phyloP scores from a whole-genome alignment of 495 filamentous ascomycete species.

The Symbiotaphrina buchneri region DNA sequence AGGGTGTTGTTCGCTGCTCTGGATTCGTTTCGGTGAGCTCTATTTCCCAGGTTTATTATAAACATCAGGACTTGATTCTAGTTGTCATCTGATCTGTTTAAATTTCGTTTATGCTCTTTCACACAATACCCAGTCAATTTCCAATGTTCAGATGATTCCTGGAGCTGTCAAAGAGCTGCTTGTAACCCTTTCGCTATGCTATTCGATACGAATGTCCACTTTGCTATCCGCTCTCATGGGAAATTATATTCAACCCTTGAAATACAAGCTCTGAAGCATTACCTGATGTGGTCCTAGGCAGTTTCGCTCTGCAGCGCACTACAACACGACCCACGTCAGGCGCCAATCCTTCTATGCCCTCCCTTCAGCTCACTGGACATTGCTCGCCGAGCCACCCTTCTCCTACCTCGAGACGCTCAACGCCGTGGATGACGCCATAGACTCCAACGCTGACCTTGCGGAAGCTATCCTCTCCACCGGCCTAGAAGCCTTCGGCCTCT shows the following conservation, averaged over 20 bases:
- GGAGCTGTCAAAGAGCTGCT: no score
- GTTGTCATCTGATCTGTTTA: conserved; percentile 3
- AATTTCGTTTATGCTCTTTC: no score
- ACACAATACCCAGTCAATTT: no score
- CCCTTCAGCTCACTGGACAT: conserved; percentile 57
- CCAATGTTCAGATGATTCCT: no score
- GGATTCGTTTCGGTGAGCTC: conserved; percentile 67
- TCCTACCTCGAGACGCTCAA: conserved; percentile 55
- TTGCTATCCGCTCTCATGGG: no score
- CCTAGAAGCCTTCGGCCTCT: conserved; percentile 37
- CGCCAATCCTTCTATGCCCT: conserved; percentile 81
- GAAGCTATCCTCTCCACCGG: conserved; percentile 47
- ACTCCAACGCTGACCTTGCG: conserved; percentile 66
- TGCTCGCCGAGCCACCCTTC: conserved; percentile 63
- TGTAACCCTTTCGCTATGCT: no score
- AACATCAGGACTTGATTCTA: no score
- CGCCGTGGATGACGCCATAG: conserved; percentile 69
- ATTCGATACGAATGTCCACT: no score
- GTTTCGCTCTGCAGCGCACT: conserved; percentile 64
- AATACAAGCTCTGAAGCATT: no score
- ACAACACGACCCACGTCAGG: conserved; percentile 70
- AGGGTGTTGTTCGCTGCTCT: conserved; percentile 52
- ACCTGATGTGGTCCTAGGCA: no score
- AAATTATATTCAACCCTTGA: no score
- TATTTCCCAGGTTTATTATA: no score